Percentiles rank a stretch among this genome's conserved stretches.
Conservation (phyloP, 192 early-diverging fungal genomes). For the Borealophlyctis nickersoniae region DNA sequence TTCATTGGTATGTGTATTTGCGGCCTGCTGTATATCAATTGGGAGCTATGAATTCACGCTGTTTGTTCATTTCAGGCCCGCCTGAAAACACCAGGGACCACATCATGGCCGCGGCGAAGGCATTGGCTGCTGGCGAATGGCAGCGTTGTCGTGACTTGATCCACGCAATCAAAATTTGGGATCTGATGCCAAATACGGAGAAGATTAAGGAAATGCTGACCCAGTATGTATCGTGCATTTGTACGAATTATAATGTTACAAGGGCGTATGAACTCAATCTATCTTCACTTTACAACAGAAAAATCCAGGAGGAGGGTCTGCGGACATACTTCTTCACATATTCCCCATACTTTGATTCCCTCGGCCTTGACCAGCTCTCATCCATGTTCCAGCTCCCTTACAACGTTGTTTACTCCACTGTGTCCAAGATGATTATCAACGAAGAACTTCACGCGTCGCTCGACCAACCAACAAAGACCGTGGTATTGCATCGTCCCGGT, state of each 20-base stretch:
- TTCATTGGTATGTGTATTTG: constrained; percentile 77
- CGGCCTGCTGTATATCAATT: too few relatives aligned
- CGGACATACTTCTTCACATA: constrained; percentile 95
- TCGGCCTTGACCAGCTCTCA: constrained; percentile 78
- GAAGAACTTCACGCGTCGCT: constrained; percentile 87
- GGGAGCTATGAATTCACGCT: too few relatives aligned
- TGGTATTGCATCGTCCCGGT: constrained; percentile 69
- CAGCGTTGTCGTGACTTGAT: constrained; percentile 79
- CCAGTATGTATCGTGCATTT: constrained; percentile 30
- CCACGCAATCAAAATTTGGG: constrained; percentile 93
- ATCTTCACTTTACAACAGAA: constrained; percentile 43
- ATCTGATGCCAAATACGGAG: constrained; percentile 77
- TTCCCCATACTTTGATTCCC: constrained; percentile 83
- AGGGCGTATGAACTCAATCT: too few relatives aligned
- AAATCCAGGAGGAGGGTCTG: constrained; percentile 95
- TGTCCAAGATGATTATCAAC: constrained; percentile 92
- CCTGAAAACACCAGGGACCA: constrained; percentile 99
- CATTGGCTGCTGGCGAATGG: constrained; percentile 92
- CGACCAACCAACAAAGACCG: constrained; percentile 74
- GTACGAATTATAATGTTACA: too few relatives aligned
- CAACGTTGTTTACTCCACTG: constrained; percentile 63
- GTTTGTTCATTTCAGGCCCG: constrained; percentile 56
- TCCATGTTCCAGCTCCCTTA: constrained; percentile 83
- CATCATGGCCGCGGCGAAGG: constrained; percentile 95
- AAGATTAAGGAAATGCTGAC: constrained; percentile 89